phyloP scores from a whole-genome alignment of 2,329 filamentous ascomycete genomes.

The Sclerotinia sclerotiorum region DNA sequence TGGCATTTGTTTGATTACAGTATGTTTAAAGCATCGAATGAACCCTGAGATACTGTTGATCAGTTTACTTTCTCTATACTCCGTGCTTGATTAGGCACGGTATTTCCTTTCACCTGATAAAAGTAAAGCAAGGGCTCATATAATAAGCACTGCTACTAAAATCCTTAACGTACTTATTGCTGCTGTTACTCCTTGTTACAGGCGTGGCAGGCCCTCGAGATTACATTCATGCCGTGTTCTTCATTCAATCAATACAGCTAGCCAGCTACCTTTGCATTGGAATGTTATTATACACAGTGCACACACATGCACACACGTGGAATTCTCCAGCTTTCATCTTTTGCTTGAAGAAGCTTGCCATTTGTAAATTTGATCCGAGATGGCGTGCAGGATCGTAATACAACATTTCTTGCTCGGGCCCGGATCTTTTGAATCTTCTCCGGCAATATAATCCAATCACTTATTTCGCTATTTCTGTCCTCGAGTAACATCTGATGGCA shows the following conservation, averaged over 20 bases:
- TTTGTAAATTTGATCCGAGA: not conserved
- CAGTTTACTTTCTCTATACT: not conserved
- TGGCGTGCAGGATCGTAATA: slow-evolving; percentile 16
- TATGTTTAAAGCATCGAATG: not conserved
- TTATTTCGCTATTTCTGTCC: not conserved
- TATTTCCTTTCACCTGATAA: too few species aligned
- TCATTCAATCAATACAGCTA: not conserved
- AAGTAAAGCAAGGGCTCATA: not conserved
- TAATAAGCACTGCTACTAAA: not conserved
- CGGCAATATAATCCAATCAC: not conserved
- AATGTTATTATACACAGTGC: not conserved
- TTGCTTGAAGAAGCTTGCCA: slow-evolving; percentile 1
- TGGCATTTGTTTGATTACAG: not conserved
- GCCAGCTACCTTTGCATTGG: not conserved
- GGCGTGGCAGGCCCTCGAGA: too few species aligned
- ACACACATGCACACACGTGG: slow-evolving; percentile 3
- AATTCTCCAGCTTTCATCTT: slow-evolving; percentile 5
- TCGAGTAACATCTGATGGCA: slow-evolving; percentile 1
- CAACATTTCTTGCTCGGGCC: not conserved
- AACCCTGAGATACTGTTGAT: not conserved
- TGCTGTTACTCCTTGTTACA: not conserved
- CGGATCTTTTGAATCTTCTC: not conserved
- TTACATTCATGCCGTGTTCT: not conserved
- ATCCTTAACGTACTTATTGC: too few species aligned
- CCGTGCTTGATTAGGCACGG: too few species aligned